Evolutionary conservation across 75 land plant genomes (phyloP), one percentile per base, ranked within the genome.

Genomic region (Picea sitchensis): DNA sequence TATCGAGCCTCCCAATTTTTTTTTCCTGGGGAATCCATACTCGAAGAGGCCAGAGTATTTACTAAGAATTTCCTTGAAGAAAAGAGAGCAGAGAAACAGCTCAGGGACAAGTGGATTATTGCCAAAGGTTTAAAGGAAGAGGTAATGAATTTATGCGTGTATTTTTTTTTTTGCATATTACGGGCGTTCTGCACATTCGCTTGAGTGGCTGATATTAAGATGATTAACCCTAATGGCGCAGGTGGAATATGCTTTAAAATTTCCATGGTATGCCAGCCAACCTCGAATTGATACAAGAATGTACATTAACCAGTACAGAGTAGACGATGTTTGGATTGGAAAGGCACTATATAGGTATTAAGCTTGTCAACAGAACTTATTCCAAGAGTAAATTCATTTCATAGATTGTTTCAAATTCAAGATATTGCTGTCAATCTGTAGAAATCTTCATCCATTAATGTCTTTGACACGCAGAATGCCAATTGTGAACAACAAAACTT

Each of bases 41-140:
- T 98, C 4, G 85, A 88, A 38, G 83, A 86, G 17, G 98, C 93
- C 5, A 78, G 73, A 38, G 47, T 57, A 1, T 93, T 90, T 76
- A 80, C 96, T 0, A 79, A 64, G 78, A 81, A 76, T 0, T 95
- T 87, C 59, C 81, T 98, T 2, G 79, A 74, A 21, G 80, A 76
- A 59, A 95, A 89, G 82, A 81, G 78, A 26, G 86, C 80, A 3
- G 32, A 77, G 11, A 77, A 83, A 20, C 81, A 95, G 63, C 84
- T 92, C 32, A 51, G 83, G 5, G 99, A 98, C 78, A 98, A 95
- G 77, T 98, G 99, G 99, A 92, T 98, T 12, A 89, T 98, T 7
- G 79, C 86, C 36, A 90, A 93, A 58, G 98, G 89, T 58, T 82
- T 98, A 20, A 87, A 82, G 11, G 98, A 91, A 2, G 99, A 98